Conservation (phyloP, 169 alveolate genomes). For the Eimeria acervulina region DNA sequence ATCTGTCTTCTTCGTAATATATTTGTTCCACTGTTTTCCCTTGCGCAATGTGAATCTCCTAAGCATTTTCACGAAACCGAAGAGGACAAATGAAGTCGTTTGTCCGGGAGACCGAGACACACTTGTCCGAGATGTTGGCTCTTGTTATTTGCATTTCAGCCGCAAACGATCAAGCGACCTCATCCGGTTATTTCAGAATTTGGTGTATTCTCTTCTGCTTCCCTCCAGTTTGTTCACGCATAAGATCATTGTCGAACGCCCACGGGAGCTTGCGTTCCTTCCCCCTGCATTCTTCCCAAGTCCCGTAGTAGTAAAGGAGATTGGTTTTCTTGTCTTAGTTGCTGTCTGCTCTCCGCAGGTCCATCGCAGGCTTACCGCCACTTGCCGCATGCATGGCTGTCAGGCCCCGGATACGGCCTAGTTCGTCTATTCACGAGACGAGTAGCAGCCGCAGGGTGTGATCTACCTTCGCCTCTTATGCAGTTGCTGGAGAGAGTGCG, state of each 20-base stretch:
- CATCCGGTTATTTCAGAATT: background rate
- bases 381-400: slow-evolving; percentile 37
- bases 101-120: slow-evolving; percentile 21
- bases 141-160: slow-evolving; percentile 62
- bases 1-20: background rate
- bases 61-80: slow-evolving; percentile 27
- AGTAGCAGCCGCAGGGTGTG: slow-evolving; percentile 26
- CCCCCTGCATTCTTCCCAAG: too few species aligned
- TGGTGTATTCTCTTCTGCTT: background rate
- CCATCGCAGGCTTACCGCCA: background rate
- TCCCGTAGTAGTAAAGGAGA: background rate
- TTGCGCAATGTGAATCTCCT: background rate
- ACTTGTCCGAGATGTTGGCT: slow-evolving; percentile 32
- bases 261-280: background rate
- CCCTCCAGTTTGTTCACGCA: background rate
- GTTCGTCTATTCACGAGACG: slow-evolving; percentile 29
- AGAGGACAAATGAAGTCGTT: background rate
- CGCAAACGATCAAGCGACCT: background rate
- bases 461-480: slow-evolving; percentile 3
- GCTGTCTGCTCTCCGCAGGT: background rate
- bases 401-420: slow-evolving; percentile 40
- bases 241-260: background rate
- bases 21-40: background rate
- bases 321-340: background rate
- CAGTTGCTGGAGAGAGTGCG: slow-evolving; percentile 32